phyloP scores from a whole-genome alignment of 345 rosid species.

The Cardamine chenopodiifolia region DNA sequence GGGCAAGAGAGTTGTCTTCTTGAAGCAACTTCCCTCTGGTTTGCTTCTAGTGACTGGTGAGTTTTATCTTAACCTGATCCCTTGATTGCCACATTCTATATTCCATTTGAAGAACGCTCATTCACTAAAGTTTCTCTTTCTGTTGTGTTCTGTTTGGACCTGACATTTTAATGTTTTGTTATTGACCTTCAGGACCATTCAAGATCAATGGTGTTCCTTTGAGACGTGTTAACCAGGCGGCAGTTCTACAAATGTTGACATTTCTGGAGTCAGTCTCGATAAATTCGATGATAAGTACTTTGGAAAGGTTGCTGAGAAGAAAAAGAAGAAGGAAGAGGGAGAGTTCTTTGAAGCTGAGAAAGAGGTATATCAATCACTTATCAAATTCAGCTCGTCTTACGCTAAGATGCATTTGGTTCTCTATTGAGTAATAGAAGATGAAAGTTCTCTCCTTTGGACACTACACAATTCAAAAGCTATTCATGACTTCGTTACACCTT shows the following conservation, averaged over 20 bases:
- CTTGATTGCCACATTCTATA: neutral
- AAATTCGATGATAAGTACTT: constrained; percentile 73
- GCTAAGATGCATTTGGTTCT: neutral
- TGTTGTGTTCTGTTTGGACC: neutral
- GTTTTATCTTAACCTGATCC: constrained; percentile 3
- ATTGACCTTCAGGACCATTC: constrained; percentile 57
- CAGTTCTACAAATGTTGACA: constrained; percentile 67
- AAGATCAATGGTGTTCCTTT: constrained; percentile 74
- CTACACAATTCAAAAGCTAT: neutral
- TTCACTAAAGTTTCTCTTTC: neutral
- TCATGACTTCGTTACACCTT: neutral
- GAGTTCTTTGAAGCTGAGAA: constrained; percentile 79
- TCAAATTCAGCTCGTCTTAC: neutral
- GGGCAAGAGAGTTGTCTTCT: constrained; percentile 82
- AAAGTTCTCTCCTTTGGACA: neutral
- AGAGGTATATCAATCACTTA: constrained; percentile 46
- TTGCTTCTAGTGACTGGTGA: constrained; percentile 77
- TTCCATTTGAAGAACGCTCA: neutral
- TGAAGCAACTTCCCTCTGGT: constrained; percentile 83
- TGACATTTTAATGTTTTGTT: neutral
- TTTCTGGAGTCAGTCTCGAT: constrained; percentile 60
- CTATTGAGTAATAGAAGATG: neutral
- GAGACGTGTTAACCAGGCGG: constrained; percentile 67
- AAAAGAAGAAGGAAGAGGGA: constrained; percentile 71
- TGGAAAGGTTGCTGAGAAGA: constrained; percentile 67